phyloP scores from a whole-genome alignment of 345 rosid species.

The Geranium brycei region DNA sequence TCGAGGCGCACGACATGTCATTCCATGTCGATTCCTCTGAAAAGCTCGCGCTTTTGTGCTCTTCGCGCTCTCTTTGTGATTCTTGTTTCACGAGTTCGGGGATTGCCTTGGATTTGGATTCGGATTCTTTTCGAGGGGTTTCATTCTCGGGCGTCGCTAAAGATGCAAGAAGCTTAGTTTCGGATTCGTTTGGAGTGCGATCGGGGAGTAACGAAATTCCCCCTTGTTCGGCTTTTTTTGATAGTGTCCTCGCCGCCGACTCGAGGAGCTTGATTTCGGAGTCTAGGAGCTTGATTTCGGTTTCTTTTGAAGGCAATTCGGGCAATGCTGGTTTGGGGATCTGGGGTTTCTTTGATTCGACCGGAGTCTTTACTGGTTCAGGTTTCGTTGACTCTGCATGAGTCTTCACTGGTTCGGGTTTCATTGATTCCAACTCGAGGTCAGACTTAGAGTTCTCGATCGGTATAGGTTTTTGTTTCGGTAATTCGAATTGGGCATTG shows the following conservation, averaged over 20 bases:
- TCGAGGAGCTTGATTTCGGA: not conserved
- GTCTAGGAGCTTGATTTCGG: not conserved
- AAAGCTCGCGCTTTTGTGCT: no score
- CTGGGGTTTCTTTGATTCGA: no score
- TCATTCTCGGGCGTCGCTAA: not conserved
- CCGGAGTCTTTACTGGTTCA: no score
- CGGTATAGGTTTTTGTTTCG: not conserved
- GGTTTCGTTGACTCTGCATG: not conserved
- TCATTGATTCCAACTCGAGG: not conserved
- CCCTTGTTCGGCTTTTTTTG: not conserved
- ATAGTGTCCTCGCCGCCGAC: not conserved
- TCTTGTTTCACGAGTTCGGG: no score
- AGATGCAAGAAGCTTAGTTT: not conserved
- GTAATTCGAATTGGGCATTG: slow-evolving; percentile 1
- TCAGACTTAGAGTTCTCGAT: not conserved
- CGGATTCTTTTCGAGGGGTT: not conserved
- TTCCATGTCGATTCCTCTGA: no score
- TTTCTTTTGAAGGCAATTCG: not conserved
- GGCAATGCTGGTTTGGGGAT: not conserved
- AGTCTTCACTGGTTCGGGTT: not conserved
- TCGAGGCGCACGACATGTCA: no score
- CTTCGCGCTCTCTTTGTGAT: no score
- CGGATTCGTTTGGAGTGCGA: not conserved
- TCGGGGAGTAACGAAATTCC: not conserved
- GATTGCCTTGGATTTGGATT: not conserved